Base-by-base conservation (phyloP, 2,329 filamentous ascomycete species). In the Fusarium annulatum region DNA sequence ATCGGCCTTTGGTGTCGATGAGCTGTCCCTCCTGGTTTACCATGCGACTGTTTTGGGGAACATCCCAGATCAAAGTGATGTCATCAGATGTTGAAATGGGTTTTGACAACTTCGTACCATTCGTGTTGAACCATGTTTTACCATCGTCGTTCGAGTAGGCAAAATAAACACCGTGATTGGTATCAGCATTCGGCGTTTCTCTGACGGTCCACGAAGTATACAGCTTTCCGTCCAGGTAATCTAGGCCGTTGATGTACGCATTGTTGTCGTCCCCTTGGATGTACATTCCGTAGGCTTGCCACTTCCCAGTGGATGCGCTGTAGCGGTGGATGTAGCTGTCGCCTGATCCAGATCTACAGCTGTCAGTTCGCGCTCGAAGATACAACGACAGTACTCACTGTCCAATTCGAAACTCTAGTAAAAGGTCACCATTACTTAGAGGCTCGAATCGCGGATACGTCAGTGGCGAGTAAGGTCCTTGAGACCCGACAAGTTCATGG, bases 301-400 rank as follows among this genome's bases (percentile, higher is more conserved):
- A 74, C 48, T 57, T 59, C 0, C 71, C 71, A 4, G 71, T 74
- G 3, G 71, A 74, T 3, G 64, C 28, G 33, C 71, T 74, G 30
- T 74, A 74, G 39, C 71, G 71, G n/a, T 74, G 71, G 7, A 74
- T 72, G 19, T 74, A 74, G 7, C 71, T 74, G 7, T 74, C 71
- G 1, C 71, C 71, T 0, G 71, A 67, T 0, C 71, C 71, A 4
- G 71, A 74, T 5, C 71, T 74, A 23, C 3, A 7, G 5, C 8
- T 18, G 11, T 49, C 1, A 46, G 48, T 14, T 14, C 1, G 3
- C 1, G 23, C 11, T 11, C 8, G 4, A 9, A 8, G 12, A 5
- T 1, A 23, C 8, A 3, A 5, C 2, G 5, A 5, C 2, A 12
- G 4, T 16, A 41, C 71, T 49, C 11, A 74, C 71, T 74, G 71